Base-by-base conservation (phyloP, 106 monocot species). In the Chionographis japonica region DNA sequence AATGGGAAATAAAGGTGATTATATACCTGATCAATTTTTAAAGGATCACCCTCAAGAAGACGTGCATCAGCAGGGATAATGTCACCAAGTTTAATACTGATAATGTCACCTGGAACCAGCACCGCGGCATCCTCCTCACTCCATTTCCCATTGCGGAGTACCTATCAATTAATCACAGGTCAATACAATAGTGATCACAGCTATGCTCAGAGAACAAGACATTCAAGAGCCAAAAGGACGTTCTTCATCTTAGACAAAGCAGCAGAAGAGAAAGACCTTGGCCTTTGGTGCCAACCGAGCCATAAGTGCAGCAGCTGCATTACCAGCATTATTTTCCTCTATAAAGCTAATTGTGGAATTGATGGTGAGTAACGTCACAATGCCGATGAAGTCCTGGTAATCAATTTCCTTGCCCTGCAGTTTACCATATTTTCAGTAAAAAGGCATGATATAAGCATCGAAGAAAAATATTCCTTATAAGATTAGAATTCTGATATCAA, bases 21-120 rank as follows among this genome's bases (percentile, higher is more conserved):
- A 18, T 11, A 37, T 62, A 79, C 83, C 83, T 83, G 83, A 77
- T 83, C 83, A 75, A 83, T 83, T 72, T 83, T 83, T 42, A 83
- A 58, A 62, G 83, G 79, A 75, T 83, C 83, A 40, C 83, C 83
- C 63, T 70, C 72, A 35, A 83, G 83, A 66, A 83, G 83, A 46
- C 83, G 75, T 53, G 79, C 83, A 72, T 83, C 83, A 68, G 83
- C 83, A 62, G 83, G 83, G 75, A 83, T 72, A 63, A 83, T 83
- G 52, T 83, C 83, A 43, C 83, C 83, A 66, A 83, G 83, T 72
- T 83, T 83, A 54, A 83, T 79, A 39, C 82, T 77, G 62, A 82
- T 77, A 65, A 82, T 74, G 54, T 83, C 83, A 54, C 83, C 83
- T 41, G 79, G 83, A 54, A 83, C 83, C 62, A 83, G 61, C 27